Evolutionary conservation across 352 stramenopile species (phyloP), one percentile per base, ranked within the genome.

Genomic region (Plasmopara muralis): DNA sequence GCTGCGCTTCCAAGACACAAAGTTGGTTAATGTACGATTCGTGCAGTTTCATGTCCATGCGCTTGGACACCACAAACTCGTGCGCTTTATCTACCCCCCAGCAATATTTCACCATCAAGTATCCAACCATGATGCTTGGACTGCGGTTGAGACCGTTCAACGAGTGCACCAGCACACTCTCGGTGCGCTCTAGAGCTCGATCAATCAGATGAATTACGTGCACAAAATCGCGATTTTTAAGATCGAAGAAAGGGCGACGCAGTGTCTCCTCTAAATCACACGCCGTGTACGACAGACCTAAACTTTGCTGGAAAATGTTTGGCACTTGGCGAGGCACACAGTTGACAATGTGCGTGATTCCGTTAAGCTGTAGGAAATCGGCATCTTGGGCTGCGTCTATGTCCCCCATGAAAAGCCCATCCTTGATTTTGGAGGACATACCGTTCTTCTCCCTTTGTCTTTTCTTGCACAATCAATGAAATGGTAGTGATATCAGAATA

Each of bases 381-480:
- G 82, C 72, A 57, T 97, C 89, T 61, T 97, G 88, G 33, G 80
- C 87, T n/a, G 85, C 83, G 43, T 96, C 85, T 16, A 91, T 82
- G 62, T 97, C 90, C 55, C 89, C 89, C 62, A 97, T 91, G 70
- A 97, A 97, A 43, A 97, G 75, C 7, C 87, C 87, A 71, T 97
- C 90, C 68, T 95, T 96, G 58, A 97, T 89, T 66, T 96, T 96
- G 30, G 88, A 95, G 53, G 89, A 94, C 88, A 97, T 97, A 47
- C 49, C 53, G 43, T 55, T 47, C 28, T 29, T 42, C 38, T 13
- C 9, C 50, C 52, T 33, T 9, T 46, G 25, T 29, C 49, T 55
- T 42, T 54, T 40, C 55, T 44, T 18, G 48, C 43, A 56, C 47
- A 10, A 62, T 56, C 31, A 41, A 41, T 13, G 12, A 41, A 9